Evolutionary conservation across 768 basidiomycete genomes (phyloP).

Genomic region (Pleurotus tuber-regium): DNA sequence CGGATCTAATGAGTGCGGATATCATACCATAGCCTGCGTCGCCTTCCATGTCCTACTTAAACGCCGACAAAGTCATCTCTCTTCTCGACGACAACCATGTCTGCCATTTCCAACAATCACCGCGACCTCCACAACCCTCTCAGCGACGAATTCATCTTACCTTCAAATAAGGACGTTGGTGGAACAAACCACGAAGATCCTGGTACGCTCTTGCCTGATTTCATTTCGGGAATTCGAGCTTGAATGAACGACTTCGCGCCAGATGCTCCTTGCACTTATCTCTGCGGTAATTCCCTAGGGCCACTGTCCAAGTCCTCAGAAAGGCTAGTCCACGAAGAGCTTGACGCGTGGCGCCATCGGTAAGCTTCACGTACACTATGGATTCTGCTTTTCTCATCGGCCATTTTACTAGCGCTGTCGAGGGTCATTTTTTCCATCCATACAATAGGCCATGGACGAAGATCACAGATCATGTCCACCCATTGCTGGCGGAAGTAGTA

Average conservation of each 20-base stretch:
- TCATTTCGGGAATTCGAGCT: not conserved
- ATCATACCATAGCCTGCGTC: not conserved
- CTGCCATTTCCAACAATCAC: constrained; percentile 15
- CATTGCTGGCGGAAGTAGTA: constrained; percentile 76
- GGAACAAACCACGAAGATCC: constrained; percentile 34
- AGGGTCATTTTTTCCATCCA: constrained; percentile 92
- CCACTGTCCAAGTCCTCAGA: constrained; percentile 73
- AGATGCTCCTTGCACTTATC: constrained; percentile 69
- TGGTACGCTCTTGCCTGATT: constrained; percentile 27
- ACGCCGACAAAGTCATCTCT: not conserved
- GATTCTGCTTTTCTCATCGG: constrained; percentile 15
- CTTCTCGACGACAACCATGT: constrained; percentile 5
- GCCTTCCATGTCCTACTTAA: not conserved
- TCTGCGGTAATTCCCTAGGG: constrained; percentile 96
- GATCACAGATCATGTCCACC: constrained; percentile 69
- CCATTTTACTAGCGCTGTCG: constrained; percentile 62
- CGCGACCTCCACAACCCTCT: constrained; percentile 35
- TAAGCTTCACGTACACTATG: constrained; percentile 26
- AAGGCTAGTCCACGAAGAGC: constrained; percentile 74
- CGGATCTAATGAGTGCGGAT: not conserved
- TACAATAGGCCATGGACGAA: constrained; percentile 78
- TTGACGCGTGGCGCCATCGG: constrained; percentile 79
- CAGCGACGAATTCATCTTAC: constrained; percentile 54
- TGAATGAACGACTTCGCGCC: constrained; percentile 18
- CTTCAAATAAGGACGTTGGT: constrained; percentile 50